These are phyloP conservation scores for Darksidea phi DNA, from an alignment of 495 filamentous ascomycete species.

Conservation along the genomic window DNA sequence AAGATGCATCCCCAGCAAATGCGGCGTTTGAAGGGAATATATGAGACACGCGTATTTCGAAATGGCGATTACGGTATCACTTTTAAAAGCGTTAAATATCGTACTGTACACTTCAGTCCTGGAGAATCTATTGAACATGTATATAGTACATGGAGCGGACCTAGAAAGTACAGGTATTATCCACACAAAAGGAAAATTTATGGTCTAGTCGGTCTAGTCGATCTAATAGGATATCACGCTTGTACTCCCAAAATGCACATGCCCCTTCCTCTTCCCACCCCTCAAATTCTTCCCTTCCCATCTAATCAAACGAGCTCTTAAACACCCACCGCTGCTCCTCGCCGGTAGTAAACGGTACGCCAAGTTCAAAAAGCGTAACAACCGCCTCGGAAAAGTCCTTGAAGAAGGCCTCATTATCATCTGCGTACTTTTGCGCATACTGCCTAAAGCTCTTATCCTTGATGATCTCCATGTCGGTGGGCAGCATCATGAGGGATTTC, in stretches of 20 bases:
- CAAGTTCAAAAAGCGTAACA: slow-evolving; percentile 85
- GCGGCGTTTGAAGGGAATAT: no score
- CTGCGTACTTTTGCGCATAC: slow-evolving; percentile 86
- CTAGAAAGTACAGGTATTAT: no score
- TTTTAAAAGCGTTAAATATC: no score
- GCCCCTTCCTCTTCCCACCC: background rate
- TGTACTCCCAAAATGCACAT: slow-evolving; percentile 28
- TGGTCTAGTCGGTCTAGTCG: slow-evolving; percentile 14
- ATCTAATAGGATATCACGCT: slow-evolving; percentile 21
- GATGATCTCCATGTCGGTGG: slow-evolving; percentile 82
- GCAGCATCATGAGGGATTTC: slow-evolving; percentile 95
- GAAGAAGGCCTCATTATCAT: slow-evolving; percentile 90
- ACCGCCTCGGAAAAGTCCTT: slow-evolving; percentile 81
- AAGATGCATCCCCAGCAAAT: no score
- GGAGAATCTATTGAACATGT: no score
- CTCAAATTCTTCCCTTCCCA: background rate
- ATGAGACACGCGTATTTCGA: no score
- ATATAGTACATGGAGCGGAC: no score
- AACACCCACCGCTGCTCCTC: slow-evolving; percentile 70
- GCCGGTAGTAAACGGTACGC: slow-evolving; percentile 78
- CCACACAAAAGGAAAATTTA: background rate
- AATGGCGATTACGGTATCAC: no score
- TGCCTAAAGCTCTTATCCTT: slow-evolving; percentile 85
- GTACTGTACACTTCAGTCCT: no score
- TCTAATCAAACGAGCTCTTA: slow-evolving; percentile 55